Evolutionary conservation across 345 rosid species (phyloP).

Genomic region (Turritis glabra): DNA sequence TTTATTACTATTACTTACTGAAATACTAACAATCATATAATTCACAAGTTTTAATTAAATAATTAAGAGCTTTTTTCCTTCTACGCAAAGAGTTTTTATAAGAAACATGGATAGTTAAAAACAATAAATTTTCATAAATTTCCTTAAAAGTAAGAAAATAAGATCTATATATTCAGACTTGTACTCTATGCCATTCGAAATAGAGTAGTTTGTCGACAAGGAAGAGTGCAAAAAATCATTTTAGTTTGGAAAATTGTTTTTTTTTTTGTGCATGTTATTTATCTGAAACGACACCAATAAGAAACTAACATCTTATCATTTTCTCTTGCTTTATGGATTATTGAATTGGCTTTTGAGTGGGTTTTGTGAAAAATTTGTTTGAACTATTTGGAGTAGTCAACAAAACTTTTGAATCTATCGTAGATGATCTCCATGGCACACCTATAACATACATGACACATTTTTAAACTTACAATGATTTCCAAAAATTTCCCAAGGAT

Average conservation of each 20-base stretch:
- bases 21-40: neutral
- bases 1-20: neutral
- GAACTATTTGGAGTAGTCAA: conserved; percentile 31
- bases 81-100: neutral
- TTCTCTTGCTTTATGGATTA: conserved; percentile 20
- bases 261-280: conserved; percentile 23
- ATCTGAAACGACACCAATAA: conserved; percentile 40
- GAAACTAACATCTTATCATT: conserved; percentile 36
- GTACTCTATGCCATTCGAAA: conserved; percentile 12
- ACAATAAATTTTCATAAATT: neutral
- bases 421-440: conserved; percentile 27
- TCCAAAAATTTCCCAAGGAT: conserved; percentile 1
- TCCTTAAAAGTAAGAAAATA: neutral
- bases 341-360: conserved; percentile 33
- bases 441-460: conserved; percentile 24
- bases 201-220: conserved; percentile 35
- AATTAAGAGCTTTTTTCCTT: neutral
- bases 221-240: conserved; percentile 39
- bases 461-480: neutral
- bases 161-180: conserved; percentile 7
- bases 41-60: neutral
- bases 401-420: conserved; percentile 28
- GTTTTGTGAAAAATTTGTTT: neutral
- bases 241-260: conserved; percentile 5
- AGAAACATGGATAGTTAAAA: neutral